These are phyloP conservation scores for Paraleonurus japonicus DNA, from an alignment of 257 asterid species.

Conservation along the genomic window DNA sequence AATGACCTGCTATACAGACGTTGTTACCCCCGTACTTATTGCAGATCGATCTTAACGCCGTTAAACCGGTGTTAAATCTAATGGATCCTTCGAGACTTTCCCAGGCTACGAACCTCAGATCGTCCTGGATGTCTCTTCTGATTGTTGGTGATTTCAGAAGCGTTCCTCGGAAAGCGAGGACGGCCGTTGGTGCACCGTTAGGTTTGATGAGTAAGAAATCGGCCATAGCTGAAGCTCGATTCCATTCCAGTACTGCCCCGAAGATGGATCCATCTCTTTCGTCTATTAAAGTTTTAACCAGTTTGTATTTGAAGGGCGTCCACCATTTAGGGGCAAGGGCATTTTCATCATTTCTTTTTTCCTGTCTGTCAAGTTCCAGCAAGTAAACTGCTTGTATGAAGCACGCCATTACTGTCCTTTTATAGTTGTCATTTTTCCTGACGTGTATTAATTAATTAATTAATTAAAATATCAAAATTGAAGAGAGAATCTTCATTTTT, in stretches of 20 bases:
- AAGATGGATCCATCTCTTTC: conserved; percentile 94
- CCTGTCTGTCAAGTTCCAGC: conserved; percentile 88
- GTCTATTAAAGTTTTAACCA: conserved; percentile 60
- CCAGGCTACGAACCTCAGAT: conserved; percentile 78
- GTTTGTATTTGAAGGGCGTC: conserved; percentile 86
- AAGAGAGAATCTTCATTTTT: too few species aligned
- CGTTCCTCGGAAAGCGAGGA: conserved; percentile 79
- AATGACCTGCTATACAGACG: conserved; percentile 76
- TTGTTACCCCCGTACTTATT: conserved; percentile 60
- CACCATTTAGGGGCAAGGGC: conserved; percentile 99
- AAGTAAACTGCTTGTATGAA: conserved; percentile 90
- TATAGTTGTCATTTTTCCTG: conserved; percentile 83
- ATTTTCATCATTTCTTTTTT: conserved; percentile 49
- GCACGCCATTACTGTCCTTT: conserved; percentile 81
- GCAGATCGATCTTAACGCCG: conserved; percentile 49
- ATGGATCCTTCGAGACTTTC: conserved; percentile 85
- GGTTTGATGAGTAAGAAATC: conserved; percentile 71
- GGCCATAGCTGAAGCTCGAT: conserved; percentile 72
- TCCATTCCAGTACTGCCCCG: conserved; percentile 91
- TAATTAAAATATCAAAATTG: too few species aligned
- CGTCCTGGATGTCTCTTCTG: conserved; percentile 82
- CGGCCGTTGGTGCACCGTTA: conserved; percentile 82
- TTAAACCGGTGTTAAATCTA: conserved; percentile 49
- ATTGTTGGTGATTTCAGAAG: conserved; percentile 68
- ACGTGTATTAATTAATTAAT: too few species aligned